Evolutionary conservation across 2,329 filamentous ascomycete species (phyloP).

Genomic region (Fonsecaea monophora): DNA sequence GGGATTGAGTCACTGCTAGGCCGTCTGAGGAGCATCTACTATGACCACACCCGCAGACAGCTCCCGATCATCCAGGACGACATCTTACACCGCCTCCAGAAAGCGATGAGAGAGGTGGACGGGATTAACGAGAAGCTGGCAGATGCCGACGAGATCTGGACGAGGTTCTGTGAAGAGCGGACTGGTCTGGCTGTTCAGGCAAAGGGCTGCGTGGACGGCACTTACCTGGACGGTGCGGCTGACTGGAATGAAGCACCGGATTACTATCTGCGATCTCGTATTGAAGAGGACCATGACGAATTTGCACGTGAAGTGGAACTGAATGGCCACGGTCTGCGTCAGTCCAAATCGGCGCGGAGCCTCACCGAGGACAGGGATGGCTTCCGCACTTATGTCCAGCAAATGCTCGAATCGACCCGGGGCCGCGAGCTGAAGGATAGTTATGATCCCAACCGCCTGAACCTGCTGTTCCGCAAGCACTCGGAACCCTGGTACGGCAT

Average conservation of each 20-base stretch:
- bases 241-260: conserved; percentile 12
- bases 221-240: conserved; percentile 14
- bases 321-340: conserved; percentile 19
- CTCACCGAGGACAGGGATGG: conserved; percentile 21
- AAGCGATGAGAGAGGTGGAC: conserved; percentile 13
- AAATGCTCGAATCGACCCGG: conserved; percentile 20
- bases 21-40: conserved; percentile 20
- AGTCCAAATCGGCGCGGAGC: background rate
- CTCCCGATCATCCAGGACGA: conserved; percentile 18
- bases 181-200: conserved; percentile 11
- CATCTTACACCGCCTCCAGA: conserved; percentile 8
- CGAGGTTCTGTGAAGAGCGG: conserved; percentile 8
- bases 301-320: conserved; percentile 18
- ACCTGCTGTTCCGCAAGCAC: conserved; percentile 22
- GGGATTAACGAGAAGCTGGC: conserved; percentile 15
- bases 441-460: conserved; percentile 22
- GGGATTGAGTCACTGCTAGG: conserved; percentile 18
- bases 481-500: conserved; percentile 18
- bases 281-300: conserved; percentile 21
- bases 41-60: conserved; percentile 15
- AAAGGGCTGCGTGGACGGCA: conserved; percentile 19
- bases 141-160: conserved; percentile 18
- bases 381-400: conserved; percentile 13
- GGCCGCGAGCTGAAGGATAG: conserved; percentile 22
- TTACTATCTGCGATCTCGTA: conserved; percentile 20